Evolutionary conservation across 192 early-diverging fungal species (phyloP), one percentile per base, ranked within the genome.

Genomic region (Coemansia pectinata): DNA sequence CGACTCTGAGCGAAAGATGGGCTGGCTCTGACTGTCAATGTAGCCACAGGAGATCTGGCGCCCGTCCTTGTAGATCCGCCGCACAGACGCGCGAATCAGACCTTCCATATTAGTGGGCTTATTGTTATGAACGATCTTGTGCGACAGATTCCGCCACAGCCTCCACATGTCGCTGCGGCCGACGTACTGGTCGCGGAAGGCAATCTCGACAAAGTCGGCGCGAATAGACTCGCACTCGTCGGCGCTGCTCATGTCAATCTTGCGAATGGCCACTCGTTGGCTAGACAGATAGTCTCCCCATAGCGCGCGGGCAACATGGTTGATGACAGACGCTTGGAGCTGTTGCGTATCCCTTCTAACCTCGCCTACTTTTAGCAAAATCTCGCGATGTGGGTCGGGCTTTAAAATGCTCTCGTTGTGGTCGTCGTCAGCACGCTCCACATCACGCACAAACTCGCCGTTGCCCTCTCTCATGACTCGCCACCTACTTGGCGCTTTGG

Each of bases 91-190:
- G 2, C 90, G 78, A 23, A 98, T 90, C 27, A 86, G 73, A 4
- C 91, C 92, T 3, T 89, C 77, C 50, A 87, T 91, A 38, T 86
- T 55, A 19, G 96, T 84, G 38, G 88, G 89, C 77, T 95, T 93
- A 33, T 90, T 90, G 15, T 85, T 72, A 78, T 95, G 94, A 8
- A 96, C 88, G 41, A 89, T 88, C 1, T 87, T 87, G 31, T 86
- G 86, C 4, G 85, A 83, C 25, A 99, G 76, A 31, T 81, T 81
- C 34, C 87, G 87, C 71, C 92, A 89, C 36, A 98, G 69, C 57
- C 91, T 72, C 95, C 95, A 97, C 95, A 98, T 98, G 77, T 98
- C 95, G 77, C 89, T 89, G 67, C 95, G 86, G 10, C 90, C 93
- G 23, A 99, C 84, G 71, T 96, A 97, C 67, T 98, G 96, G 69